Evolutionary conservation across 2,329 filamentous ascomycete species (phyloP).

Genomic region (Fusarium hainanense): DNA sequence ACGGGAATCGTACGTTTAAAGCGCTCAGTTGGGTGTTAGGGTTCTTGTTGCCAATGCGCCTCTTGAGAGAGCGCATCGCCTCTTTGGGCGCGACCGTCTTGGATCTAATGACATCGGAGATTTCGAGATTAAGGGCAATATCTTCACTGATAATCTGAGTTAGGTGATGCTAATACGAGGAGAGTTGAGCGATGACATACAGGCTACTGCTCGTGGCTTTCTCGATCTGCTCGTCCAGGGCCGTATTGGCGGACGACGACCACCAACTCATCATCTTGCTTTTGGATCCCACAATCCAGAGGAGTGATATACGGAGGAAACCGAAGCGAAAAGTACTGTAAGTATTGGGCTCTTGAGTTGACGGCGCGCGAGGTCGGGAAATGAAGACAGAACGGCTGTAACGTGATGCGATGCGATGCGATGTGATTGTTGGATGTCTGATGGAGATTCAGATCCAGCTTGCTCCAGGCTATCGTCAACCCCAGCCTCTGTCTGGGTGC

Average conservation of each 20-base stretch:
- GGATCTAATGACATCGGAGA: conserved; percentile 95
- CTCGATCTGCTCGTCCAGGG: conserved; percentile 97
- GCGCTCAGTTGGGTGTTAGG: conserved; percentile 96
- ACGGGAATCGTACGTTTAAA: conserved; percentile 73
- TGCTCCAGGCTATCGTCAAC: conserved; percentile 39
- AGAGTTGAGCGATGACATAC: conserved; percentile 58
- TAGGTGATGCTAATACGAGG: conserved; percentile 30
- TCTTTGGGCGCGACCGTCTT: conserved; percentile 98
- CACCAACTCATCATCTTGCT: conserved; percentile 86
- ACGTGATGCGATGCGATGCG: neutral
- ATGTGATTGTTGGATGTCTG: conserved; percentile 33
- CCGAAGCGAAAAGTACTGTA: neutral
- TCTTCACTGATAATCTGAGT: conserved; percentile 74
- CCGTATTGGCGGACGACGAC: conserved; percentile 90
- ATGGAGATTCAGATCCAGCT: conserved; percentile 35
- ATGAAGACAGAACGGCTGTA: conserved; percentile 22
- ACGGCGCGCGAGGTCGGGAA: conserved; percentile 7
- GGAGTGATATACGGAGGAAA: neutral
- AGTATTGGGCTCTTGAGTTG: neutral
- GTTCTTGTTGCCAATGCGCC: conserved; percentile 95
- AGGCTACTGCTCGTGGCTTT: conserved; percentile 94
- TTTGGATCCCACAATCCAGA: conserved; percentile 20
- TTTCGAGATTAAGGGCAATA: conserved; percentile 96
- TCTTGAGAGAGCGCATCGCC: conserved; percentile 96
- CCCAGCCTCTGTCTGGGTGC: conserved; percentile 42